Percentiles rank a stretch among this genome's conserved stretches.
Conservation (phyloP, 768 basidiomycete species). For the Leccinum subtestaceum region DNA sequence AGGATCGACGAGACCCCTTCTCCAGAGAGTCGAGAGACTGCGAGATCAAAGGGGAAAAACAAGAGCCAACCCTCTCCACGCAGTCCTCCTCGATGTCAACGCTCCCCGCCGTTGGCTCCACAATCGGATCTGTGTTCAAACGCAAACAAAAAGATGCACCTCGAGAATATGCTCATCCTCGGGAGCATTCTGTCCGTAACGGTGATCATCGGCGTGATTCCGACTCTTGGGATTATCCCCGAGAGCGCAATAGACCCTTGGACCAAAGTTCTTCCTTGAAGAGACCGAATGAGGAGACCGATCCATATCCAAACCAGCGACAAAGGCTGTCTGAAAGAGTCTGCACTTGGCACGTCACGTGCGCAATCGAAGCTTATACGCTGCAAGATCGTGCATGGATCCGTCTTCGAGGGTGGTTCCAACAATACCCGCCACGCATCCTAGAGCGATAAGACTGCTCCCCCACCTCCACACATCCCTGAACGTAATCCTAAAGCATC, state of each 20-base stretch:
- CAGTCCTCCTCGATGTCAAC: constrained; percentile 18
- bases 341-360: constrained; percentile 6
- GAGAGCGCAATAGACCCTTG: constrained; percentile 17
- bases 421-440: constrained; percentile 3
- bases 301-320: constrained; percentile 29
- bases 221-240: constrained; percentile 21
- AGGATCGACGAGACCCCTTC: constrained; percentile 16
- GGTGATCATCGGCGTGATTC: constrained; percentile 25
- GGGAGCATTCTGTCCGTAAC: constrained; percentile 19
- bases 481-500: constrained; percentile 7
- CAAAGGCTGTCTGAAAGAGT: constrained; percentile 27
- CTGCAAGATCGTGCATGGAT: constrained; percentile 12
- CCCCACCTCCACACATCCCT: background rate
- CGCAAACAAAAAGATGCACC: constrained; percentile 24
- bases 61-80: constrained; percentile 17
- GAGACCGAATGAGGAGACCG: constrained; percentile 24
- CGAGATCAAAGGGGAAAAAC: constrained; percentile 24
- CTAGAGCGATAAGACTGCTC: constrained; percentile 7
- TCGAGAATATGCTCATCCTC: constrained; percentile 22
- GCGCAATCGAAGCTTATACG: constrained; percentile 10
- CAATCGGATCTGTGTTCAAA: constrained; percentile 46
- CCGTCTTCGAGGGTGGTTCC: constrained; percentile 6
- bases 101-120: constrained; percentile 39
- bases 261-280: constrained; percentile 23
- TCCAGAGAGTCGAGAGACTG: constrained; percentile 21